Base-by-base conservation (phyloP, 495 filamentous ascomycete species). In the Lasiosphaeris hirsuta region DNA sequence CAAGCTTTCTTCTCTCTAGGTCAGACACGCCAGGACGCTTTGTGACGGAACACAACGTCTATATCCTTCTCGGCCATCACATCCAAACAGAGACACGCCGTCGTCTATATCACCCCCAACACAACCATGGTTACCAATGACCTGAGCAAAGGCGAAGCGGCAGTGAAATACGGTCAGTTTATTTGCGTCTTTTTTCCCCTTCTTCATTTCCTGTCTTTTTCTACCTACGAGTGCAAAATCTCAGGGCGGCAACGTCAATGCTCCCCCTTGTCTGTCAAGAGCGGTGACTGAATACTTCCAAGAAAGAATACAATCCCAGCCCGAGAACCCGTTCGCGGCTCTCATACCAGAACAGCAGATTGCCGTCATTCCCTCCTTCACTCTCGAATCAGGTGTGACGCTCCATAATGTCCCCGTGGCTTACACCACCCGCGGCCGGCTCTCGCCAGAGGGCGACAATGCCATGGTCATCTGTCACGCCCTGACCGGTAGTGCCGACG, bases 381-480 rank as follows among this genome's bases (percentile, higher is more conserved):
- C 88, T 15, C 88, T 98, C 59, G 94, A 98, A 71, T 97, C 92
- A 11, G 94, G 94, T 15, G 91, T 87, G 33, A 88, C 83, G 1
- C 80, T 98, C 33, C 75, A 79, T 64, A 92, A 97, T 84, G 90
- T 96, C 10, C 93, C 92, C 2, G 82, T 98, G 51, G 94, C 94
- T 23, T 98, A 96, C 78, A 97, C 90, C 58, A 90, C 88, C 0
- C 81, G 87, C 45, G 94, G 94, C 59, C 78, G 78, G 48, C 80
- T 98, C 18, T 87, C 89, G 0, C 79, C 88, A 18, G 74, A 83
- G 34, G 77, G 82, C 41, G 89, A 96, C 76, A 98, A 98, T 84
- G 90, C 81, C 53, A 86, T 98, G 85, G 87, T 98, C 50, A 96
- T 98, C 63, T 98, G 94, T 72, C 94, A 98, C 75, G 94, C 94